These are phyloP conservation scores for Plectosphaerella sp. DNA, from an alignment of 2,329 filamentous ascomycete species.

Conservation along the genomic window DNA sequence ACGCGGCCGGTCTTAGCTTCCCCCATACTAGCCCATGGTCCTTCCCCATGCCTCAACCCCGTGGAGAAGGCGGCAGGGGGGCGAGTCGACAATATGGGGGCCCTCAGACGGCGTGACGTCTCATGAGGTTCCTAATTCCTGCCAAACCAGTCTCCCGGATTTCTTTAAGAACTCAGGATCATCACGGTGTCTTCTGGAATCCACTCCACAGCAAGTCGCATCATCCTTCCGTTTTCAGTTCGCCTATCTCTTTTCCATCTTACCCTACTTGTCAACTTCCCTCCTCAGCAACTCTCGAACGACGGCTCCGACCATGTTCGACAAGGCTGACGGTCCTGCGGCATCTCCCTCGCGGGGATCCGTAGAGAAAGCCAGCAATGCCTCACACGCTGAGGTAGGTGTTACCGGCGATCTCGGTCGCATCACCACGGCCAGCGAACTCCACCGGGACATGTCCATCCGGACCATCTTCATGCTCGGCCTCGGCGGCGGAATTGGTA, in stretches of 20 bases:
- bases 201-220: background rate
- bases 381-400: background rate
- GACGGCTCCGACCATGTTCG: background rate
- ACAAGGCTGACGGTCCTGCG: background rate
- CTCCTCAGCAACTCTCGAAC: too few species aligned
- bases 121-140: background rate
- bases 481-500: conserved; percentile 3
- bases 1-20: background rate
- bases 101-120: too few species aligned
- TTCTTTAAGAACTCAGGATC: background rate
- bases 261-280: too few species aligned
- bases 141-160: background rate
- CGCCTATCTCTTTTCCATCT: background rate
- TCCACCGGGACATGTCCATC: conserved; percentile 6
- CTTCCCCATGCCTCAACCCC: background rate
- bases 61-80: background rate
- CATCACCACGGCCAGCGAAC: conserved; percentile 1
- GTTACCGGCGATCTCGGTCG: background rate
- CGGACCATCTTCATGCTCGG: conserved; percentile 3
- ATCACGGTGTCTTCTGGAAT: background rate
- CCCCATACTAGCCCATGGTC: background rate
- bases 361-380: background rate
- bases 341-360: background rate
- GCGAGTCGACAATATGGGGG: background rate
- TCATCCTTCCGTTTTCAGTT: background rate